Conservation (phyloP, 106 monocot genomes). For the Allium cepa region DNA sequence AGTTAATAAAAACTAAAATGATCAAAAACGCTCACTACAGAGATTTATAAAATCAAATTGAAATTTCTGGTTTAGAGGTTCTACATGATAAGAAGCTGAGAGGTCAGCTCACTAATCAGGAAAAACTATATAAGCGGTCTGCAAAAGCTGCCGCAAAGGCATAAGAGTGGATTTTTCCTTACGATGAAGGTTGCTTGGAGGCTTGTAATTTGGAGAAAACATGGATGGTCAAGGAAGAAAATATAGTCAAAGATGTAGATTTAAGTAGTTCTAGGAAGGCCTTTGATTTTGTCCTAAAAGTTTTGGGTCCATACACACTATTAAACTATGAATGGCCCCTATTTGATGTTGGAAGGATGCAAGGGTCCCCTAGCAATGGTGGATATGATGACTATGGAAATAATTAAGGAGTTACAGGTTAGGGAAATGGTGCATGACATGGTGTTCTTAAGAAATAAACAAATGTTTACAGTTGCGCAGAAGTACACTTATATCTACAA, state of each 20-base stretch:
- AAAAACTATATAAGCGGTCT: constrained; percentile 67
- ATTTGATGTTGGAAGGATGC: constrained; percentile 76
- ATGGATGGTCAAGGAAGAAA: too few relatives aligned
- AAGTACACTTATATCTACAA: constrained; percentile 5
- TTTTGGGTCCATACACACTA: too few relatives aligned
- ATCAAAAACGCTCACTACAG: too few relatives aligned
- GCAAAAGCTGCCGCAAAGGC: constrained; percentile 81
- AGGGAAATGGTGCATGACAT: constrained; percentile 90
- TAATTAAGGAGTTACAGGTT: too few relatives aligned
- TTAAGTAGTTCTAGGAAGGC: too few relatives aligned
- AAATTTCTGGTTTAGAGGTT: constrained; percentile 27
- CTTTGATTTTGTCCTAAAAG: too few relatives aligned
- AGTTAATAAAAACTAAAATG: too few relatives aligned
- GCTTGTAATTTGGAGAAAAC: constrained; percentile 87
- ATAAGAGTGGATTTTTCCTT: constrained; percentile 90
- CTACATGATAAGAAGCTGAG: constrained; percentile 82
- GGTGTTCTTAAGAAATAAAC: constrained; percentile 76
- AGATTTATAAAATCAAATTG: too few relatives aligned
- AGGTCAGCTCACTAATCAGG: constrained; percentile 60
- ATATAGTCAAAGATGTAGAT: too few relatives aligned
- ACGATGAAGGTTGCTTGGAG: constrained; percentile 57
- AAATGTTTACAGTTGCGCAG: constrained; percentile 81
- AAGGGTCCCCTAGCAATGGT: constrained; percentile 85
- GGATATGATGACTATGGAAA: constrained; percentile 71
- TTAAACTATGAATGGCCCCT: constrained; percentile 56